These are phyloP conservation scores for Penicillium taxi DNA, from an alignment of 495 filamentous ascomycete genomes.

Conservation along the genomic window DNA sequence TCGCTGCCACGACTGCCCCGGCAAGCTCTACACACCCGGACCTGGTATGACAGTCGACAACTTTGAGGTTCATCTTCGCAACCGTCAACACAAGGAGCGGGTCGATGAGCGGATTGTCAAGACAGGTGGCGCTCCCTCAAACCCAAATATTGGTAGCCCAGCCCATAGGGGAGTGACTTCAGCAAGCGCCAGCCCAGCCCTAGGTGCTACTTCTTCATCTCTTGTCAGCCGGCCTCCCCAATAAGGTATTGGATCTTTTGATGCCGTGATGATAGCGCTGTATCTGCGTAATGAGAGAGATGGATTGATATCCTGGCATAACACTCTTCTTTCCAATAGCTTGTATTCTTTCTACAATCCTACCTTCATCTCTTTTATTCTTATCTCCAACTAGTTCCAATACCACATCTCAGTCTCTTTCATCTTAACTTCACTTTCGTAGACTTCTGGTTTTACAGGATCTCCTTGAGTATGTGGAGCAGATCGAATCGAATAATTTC, in stretches of 20 bases:
- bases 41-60: conserved; percentile 78
- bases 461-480: neutral
- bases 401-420: conserved; percentile 3
- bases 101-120: conserved; percentile 51
- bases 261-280: conserved; percentile 21
- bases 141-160: conserved; percentile 11
- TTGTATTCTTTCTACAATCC: conserved; percentile 1
- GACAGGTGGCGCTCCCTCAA: conserved; percentile 5
- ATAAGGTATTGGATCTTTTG: conserved; percentile 13
- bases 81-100: conserved; percentile 64
- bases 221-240: conserved; percentile 10
- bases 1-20: conserved; percentile 82
- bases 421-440: no score
- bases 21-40: conserved; percentile 84
- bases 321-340: conserved; percentile 5
- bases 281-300: conserved; percentile 12
- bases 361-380: neutral
- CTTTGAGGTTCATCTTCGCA: conserved; percentile 84
- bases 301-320: conserved; percentile 7
- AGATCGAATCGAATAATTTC: neutral
- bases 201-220: conserved; percentile 7
- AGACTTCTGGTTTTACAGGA: neutral
- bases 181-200: conserved; percentile 15
- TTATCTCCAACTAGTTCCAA: conserved; percentile 3
- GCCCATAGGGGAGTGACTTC: conserved; percentile 12